A percentile compares a stretch with the other conserved stretches of the same genome.
Conservation (phyloP, 2,329 filamentous ascomycete species). For the Stagonosporopsis chrysanthemi region DNA sequence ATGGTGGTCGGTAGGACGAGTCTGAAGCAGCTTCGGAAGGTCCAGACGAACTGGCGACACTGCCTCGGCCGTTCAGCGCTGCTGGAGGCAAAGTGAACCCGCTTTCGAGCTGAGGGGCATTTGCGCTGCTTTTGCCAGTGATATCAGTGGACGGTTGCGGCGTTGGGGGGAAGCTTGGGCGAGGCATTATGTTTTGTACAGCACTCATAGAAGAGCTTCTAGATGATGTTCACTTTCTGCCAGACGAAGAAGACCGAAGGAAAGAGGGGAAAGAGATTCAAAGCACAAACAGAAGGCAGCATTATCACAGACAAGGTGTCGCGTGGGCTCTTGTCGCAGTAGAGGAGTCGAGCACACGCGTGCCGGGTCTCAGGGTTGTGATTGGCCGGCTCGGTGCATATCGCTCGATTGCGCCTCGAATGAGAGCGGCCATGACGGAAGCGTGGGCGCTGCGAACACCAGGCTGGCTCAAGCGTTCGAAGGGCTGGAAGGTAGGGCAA, state of each 20-base stretch:
- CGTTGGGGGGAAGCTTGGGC: conserved; percentile 71
- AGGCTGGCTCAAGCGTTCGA: conserved; percentile 21
- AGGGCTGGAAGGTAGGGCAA: conserved; percentile 28
- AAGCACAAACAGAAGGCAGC: conserved; percentile 20
- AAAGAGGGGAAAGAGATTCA: conserved; percentile 21
- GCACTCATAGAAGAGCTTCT: conserved; percentile 25
- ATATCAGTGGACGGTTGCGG: conserved; percentile 84
- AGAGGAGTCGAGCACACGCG: conserved; percentile 28
- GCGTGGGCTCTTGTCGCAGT: conserved; percentile 41
- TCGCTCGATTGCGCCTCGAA: conserved; percentile 32
- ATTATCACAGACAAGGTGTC: conserved; percentile 37
- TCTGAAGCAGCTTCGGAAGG: conserved; percentile 58
- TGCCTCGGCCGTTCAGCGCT: conserved; percentile 63
- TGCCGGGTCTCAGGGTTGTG: conserved; percentile 22
- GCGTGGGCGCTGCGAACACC: conserved; percentile 33
- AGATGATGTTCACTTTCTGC: conserved; percentile 19
- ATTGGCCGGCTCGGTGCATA: conserved; percentile 27
- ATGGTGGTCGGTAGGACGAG: conserved; percentile 60
- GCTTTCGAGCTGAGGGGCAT: conserved; percentile 68
- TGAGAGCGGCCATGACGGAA: conserved; percentile 32
- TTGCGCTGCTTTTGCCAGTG: conserved; percentile 71
- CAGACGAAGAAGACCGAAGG: conserved; percentile 7
- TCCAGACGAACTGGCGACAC: conserved; percentile 55
- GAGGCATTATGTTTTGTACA: conserved; percentile 64
- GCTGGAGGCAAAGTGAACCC: conserved; percentile 80